These are phyloP conservation scores for Prunus fruticosa DNA, from an alignment of 306 rosid species.

Conservation along the genomic window DNA sequence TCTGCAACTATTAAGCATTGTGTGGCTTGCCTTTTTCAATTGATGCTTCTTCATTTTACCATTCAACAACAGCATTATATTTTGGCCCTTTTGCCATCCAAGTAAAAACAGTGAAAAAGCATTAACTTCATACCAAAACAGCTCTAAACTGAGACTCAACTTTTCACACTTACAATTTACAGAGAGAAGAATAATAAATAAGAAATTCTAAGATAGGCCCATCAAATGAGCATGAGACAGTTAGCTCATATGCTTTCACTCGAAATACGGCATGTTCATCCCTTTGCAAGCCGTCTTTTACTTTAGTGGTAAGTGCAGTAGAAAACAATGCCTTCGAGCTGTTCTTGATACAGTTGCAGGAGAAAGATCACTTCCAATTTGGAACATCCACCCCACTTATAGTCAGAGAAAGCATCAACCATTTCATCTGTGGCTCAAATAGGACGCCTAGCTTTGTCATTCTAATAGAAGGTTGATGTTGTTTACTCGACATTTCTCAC, in stretches of 20 bases:
- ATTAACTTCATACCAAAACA: neutral
- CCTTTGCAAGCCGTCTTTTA: neutral
- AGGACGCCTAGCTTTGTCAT: neutral
- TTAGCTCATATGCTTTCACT: neutral
- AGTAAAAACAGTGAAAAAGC: neutral
- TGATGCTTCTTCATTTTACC: neutral
- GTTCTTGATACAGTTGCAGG: neutral
- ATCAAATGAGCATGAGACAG: neutral
- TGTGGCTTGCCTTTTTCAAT: too few species aligned
- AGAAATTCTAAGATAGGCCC: neutral
- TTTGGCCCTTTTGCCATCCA: too few species aligned
- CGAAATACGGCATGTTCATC: too few species aligned
- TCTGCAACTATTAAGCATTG: too few species aligned
- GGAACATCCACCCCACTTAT: neutral
- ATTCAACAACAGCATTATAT: neutral
- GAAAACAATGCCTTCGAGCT: neutral
- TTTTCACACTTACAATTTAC: slow-evolving; percentile 2
- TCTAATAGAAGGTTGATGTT: neutral
- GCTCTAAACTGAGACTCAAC: neutral
- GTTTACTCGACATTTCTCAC: neutral
- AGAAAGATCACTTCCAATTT: neutral
- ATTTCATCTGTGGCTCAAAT: neutral
- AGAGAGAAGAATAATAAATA: neutral
- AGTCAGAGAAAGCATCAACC: neutral
- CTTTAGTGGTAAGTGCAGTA: neutral